Percentiles rank a stretch among this genome's conserved stretches.
phyloP scores from a whole-genome alignment of 345 rosid species.

The Nasturtium officinale region DNA sequence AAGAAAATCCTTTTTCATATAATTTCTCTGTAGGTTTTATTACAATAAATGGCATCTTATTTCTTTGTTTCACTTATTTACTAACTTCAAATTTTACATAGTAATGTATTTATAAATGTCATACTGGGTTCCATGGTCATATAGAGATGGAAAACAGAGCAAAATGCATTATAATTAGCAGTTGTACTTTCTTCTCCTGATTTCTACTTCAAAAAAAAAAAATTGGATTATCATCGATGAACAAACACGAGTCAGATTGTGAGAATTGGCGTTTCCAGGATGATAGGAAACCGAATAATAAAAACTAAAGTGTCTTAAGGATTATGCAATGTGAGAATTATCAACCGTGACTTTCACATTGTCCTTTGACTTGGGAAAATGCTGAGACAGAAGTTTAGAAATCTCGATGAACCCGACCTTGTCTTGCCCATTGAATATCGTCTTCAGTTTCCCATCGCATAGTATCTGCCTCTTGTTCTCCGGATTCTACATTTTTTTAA shows the following conservation, averaged over 20 bases:
- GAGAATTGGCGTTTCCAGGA: too few species aligned
- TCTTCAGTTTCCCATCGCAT: conserved; percentile 80
- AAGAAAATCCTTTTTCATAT: conserved; percentile 3
- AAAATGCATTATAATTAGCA: neutral
- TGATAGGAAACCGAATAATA: neutral
- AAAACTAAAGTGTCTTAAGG: conserved; percentile 5
- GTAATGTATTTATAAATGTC: too few species aligned
- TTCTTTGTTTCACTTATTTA: neutral
- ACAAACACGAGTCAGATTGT: neutral
- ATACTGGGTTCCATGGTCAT: too few species aligned
- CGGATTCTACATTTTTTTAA: conserved; percentile 65
- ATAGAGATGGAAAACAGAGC: neutral
- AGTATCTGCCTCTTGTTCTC: conserved; percentile 62
- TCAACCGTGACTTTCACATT: too few species aligned
- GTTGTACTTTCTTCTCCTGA: too few species aligned
- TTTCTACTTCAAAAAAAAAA: too few species aligned
- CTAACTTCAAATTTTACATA: neutral
- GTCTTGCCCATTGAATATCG: conserved; percentile 63
- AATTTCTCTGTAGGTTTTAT: neutral
- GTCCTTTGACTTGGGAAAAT: conserved; percentile 76
- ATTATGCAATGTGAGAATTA: conserved; percentile 15
- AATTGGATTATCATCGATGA: conserved; percentile 2
- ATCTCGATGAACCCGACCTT: conserved; percentile 77
- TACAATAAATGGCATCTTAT: neutral
- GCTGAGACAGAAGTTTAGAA: conserved; percentile 56